A percentile compares a stretch with the other conserved stretches of the same genome.
phyloP scores from a whole-genome alignment of 2,329 filamentous ascomycete species.

The Paecilomyces fulvus region DNA sequence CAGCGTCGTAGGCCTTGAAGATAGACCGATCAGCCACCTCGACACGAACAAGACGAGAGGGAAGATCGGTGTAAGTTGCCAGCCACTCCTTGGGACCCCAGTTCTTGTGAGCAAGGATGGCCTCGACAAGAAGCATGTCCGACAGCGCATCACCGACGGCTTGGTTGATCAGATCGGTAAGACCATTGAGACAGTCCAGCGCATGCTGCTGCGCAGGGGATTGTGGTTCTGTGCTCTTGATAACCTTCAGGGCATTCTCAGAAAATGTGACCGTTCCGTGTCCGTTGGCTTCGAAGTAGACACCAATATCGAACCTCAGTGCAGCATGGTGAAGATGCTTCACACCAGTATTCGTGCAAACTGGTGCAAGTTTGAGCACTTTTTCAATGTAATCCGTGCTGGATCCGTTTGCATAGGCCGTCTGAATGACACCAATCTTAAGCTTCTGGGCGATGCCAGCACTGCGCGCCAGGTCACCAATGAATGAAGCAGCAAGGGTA shows the following conservation, averaged over 20 bases:
- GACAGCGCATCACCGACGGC: constrained; percentile 93
- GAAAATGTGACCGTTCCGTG: constrained; percentile 97
- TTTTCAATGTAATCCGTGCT: constrained; percentile 88
- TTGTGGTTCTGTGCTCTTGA: constrained; percentile 72
- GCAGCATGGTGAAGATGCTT: constrained; percentile 98
- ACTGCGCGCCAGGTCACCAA: constrained; percentile 74
- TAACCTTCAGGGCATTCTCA: constrained; percentile 67
- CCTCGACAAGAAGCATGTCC: constrained; percentile 91
- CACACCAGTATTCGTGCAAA: constrained; percentile 90
- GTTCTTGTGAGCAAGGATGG: constrained; percentile 87
- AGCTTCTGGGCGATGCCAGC: constrained; percentile 72
- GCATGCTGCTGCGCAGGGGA: constrained; percentile 88
- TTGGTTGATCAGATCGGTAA: constrained; percentile 93
- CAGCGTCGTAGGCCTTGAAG: constrained; percentile 81
- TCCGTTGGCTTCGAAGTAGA: constrained; percentile 98
- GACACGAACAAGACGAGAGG: constrained; percentile 89
- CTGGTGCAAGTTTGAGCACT: constrained; percentile 76
- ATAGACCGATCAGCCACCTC: constrained; percentile 80
- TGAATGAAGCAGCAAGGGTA: constrained; percentile 85
- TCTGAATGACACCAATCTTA: constrained; percentile 91
- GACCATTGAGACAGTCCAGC: constrained; percentile 71
- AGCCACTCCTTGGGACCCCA: constrained; percentile 91
- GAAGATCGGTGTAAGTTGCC: constrained; percentile 83
- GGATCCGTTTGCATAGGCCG: constrained; percentile 93
- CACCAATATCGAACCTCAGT: constrained; percentile 84